Percentiles rank a stretch among this genome's conserved stretches.
These are phyloP conservation scores for Sinapis alba DNA, from an alignment of 441 rosid genomes.

Conservation along the genomic window DNA sequence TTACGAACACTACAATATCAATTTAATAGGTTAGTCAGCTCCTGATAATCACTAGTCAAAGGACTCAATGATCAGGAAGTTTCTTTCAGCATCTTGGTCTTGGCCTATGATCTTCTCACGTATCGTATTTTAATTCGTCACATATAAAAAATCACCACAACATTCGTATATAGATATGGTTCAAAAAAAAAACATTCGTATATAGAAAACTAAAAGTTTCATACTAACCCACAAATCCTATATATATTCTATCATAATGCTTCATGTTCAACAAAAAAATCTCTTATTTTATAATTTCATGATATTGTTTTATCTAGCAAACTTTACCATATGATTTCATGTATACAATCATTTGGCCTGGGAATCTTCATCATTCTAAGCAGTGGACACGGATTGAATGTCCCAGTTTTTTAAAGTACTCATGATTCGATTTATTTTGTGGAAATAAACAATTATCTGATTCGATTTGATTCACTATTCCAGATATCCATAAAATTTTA, in stretches of 20 bases:
- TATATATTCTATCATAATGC: not conserved
- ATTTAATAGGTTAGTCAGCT: slow-evolving; percentile 10
- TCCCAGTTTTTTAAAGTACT: too few species aligned
- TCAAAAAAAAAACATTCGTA: too few species aligned
- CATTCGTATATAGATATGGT: too few species aligned
- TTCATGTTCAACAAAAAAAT: not conserved
- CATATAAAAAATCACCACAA: not conserved
- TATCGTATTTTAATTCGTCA: not conserved
- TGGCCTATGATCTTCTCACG: not conserved
- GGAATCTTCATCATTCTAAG: too few species aligned
- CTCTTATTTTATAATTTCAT: not conserved
- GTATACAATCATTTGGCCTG: too few species aligned
- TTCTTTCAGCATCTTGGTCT: not conserved
- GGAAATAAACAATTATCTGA: too few species aligned
- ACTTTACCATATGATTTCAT: not conserved
- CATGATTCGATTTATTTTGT: too few species aligned
- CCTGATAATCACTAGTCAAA: slow-evolving; percentile 15
- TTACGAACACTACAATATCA: not conserved
- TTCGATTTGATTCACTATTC: too few species aligned
- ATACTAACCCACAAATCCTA: not conserved
- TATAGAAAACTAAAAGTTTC: not conserved
- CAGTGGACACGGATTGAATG: too few species aligned
- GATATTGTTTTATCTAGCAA: not conserved
- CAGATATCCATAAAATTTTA: too few species aligned
- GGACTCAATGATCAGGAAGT: slow-evolving; percentile 11